These are phyloP conservation scores for Cantharellus anzutake DNA, from an alignment of 768 basidiomycete genomes.

Conservation along the genomic window DNA sequence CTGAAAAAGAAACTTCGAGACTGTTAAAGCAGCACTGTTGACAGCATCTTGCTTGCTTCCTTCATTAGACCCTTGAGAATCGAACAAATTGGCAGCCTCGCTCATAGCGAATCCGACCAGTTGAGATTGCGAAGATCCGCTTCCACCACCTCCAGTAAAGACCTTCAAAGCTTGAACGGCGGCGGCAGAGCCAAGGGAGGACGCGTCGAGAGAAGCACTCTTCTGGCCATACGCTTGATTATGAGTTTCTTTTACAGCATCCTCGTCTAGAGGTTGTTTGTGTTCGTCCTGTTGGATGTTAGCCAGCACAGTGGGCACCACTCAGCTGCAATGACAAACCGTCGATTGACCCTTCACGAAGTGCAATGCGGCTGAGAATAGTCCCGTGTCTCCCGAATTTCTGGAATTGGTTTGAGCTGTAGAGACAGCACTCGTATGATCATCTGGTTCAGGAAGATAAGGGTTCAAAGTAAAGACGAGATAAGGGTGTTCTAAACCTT, in stretches of 20 bases:
- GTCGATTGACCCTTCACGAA: too few species aligned
- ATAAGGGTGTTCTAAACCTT: too few species aligned
- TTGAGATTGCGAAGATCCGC: conserved; percentile 16
- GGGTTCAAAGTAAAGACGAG: too few species aligned
- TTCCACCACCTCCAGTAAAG: neutral
- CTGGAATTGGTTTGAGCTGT: too few species aligned
- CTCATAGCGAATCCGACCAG: conserved; percentile 77
- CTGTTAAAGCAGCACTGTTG: conserved; percentile 16
- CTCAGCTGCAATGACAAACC: too few species aligned
- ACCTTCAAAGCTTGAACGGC: conserved; percentile 2
- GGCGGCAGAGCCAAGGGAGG: conserved; percentile 5
- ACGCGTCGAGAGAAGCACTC: neutral
- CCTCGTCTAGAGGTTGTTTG: neutral
- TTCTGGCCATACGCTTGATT: neutral
- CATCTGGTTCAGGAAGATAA: too few species aligned
- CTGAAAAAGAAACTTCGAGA: conserved; percentile 20
- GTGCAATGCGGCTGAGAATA: too few species aligned
- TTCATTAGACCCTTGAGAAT: conserved; percentile 21
- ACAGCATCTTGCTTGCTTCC: conserved; percentile 22
- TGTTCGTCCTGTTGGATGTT: too few species aligned
- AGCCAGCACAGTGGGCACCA: too few species aligned
- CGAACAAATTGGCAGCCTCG: conserved; percentile 55
- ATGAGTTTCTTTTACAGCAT: neutral
- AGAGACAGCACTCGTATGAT: too few species aligned
- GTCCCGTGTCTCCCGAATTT: too few species aligned